These are phyloP conservation scores for Alternaria infectoria DNA, from an alignment of 2,329 filamentous ascomycete genomes.

Conservation along the genomic window DNA sequence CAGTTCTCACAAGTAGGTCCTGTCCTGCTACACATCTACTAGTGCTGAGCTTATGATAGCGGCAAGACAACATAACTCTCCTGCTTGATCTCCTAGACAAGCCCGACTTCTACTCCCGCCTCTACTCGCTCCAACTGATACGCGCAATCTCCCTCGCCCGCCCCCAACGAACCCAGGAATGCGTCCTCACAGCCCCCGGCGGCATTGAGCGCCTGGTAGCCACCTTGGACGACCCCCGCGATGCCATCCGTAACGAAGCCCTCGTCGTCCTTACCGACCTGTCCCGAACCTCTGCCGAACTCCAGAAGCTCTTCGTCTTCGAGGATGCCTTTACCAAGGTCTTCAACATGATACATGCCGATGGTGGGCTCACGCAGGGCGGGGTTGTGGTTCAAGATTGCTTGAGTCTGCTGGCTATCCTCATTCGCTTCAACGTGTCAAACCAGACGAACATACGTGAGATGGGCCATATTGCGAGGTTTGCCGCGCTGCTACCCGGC, in stretches of 20 bases:
- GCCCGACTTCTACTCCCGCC: conserved; percentile 84
- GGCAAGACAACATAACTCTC: conserved; percentile 93
- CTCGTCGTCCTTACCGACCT: conserved; percentile 86
- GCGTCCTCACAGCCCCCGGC: conserved; percentile 84
- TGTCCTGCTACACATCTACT: conserved; percentile 15
- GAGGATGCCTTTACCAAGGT: conserved; percentile 90
- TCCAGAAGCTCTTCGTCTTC: conserved; percentile 95
- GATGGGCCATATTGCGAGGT: conserved; percentile 77
- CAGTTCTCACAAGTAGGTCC: conserved; percentile 85
- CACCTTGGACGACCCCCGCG: conserved; percentile 81
- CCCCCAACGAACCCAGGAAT: conserved; percentile 92
- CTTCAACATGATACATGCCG: conserved; percentile 79
- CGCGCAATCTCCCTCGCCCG: conserved; percentile 83
- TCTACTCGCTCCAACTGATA: conserved; percentile 90
- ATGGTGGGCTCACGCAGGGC: conserved; percentile 82
- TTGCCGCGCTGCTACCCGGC: conserved; percentile 72
- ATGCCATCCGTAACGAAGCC: conserved; percentile 83
- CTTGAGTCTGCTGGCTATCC: conserved; percentile 85
- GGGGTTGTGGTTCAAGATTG: conserved; percentile 92
- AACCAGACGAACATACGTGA: conserved; percentile 96
- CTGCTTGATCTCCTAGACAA: conserved; percentile 89
- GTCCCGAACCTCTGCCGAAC: conserved; percentile 82
- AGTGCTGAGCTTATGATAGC: conserved; percentile 65
- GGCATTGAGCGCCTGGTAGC: conserved; percentile 87
- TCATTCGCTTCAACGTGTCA: conserved; percentile 83